Percentiles rank a stretch among this genome's conserved stretches.
Conservation (phyloP, 2,329 filamentous ascomycete species). For the Stromatinia cepivora region DNA sequence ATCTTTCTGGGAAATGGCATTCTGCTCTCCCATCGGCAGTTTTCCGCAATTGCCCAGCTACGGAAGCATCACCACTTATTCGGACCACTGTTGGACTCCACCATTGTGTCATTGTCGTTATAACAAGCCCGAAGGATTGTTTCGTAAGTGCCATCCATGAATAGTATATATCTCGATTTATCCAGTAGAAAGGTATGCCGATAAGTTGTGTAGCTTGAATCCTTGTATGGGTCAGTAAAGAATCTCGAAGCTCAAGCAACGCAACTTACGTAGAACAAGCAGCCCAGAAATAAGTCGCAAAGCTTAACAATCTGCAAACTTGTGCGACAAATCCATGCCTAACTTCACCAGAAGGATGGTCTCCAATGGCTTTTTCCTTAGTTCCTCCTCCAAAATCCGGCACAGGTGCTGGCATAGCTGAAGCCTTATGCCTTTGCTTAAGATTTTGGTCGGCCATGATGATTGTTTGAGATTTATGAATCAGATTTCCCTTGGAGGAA, state of each 20-base stretch:
- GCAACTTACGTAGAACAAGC: slow-evolving; percentile 38
- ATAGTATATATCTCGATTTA: slow-evolving; percentile 78
- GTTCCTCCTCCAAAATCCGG: slow-evolving; percentile 25
- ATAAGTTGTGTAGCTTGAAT: slow-evolving; percentile 73
- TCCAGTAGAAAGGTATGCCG: slow-evolving; percentile 71
- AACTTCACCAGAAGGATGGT: slow-evolving; percentile 41
- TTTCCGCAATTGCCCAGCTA: slow-evolving; percentile 71
- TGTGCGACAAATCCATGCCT: slow-evolving; percentile 38
- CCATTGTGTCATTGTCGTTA: slow-evolving; percentile 79
- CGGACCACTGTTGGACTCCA: slow-evolving; percentile 83
- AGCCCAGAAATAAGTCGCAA: slow-evolving; percentile 37
- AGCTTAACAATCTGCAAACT: slow-evolving; percentile 35
- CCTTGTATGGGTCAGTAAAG: slow-evolving; percentile 44
- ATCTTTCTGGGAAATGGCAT: slow-evolving; percentile 76
- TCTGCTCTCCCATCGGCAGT: slow-evolving; percentile 71
- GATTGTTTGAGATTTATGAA: slow-evolving; percentile 11
- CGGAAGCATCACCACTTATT: slow-evolving; percentile 79
- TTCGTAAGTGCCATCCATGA: slow-evolving; percentile 87
- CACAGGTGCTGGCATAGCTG: slow-evolving; percentile 19
- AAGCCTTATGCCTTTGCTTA: slow-evolving; percentile 34
- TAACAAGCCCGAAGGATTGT: slow-evolving; percentile 75
- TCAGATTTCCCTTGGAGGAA: not conserved
- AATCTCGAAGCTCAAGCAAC: not conserved
- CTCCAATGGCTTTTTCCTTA: slow-evolving; percentile 28
- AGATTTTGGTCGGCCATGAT: slow-evolving; percentile 34